Evolutionary conservation across 805 yeast genomes (phyloP).

Genomic region (Candida broadrunensis): DNA sequence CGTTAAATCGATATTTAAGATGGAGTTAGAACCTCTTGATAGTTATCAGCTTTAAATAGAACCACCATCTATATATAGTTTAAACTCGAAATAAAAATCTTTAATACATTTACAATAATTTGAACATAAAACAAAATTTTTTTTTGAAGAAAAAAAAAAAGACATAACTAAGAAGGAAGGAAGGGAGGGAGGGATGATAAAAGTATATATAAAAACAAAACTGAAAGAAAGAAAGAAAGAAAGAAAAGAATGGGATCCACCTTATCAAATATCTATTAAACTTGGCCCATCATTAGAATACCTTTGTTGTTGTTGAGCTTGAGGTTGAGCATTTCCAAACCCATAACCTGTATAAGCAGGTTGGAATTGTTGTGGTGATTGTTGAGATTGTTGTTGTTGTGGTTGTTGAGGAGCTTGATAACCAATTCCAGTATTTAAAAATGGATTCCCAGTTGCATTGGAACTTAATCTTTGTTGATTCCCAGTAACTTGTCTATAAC

Average conservation of each 20-base stretch:
- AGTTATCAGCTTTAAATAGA: background rate
- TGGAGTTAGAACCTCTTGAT: conserved; percentile 25
- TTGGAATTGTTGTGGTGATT: conserved; percentile 22
- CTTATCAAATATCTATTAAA: conserved; percentile 40
- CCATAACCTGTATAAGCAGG: conserved; percentile 94
- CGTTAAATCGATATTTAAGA: conserved; percentile 51
- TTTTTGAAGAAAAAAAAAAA: too few relatives aligned
- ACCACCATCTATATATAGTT: too few relatives aligned
- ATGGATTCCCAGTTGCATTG: conserved; percentile 54
- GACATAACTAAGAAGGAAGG: background rate
- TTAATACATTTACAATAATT: too few relatives aligned
- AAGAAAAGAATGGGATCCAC: background rate
- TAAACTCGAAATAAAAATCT: too few relatives aligned
- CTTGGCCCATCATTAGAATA: conserved; percentile 38
- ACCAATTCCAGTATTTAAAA: conserved; percentile 58
- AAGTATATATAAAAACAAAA: background rate
- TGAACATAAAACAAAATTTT: too few relatives aligned
- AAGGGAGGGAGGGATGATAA: background rate
- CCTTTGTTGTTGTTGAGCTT: conserved; percentile 29
- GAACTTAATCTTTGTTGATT: conserved; percentile 31
- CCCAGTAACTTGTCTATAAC: conserved; percentile 49
- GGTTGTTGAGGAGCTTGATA: conserved; percentile 20
- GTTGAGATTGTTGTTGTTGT: conserved; percentile 17
- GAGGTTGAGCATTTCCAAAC: conserved; percentile 72
- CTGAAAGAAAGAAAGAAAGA: background rate